Conservation (phyloP, 73 alveolate genomes). For the Uronychia setigera region DNA sequence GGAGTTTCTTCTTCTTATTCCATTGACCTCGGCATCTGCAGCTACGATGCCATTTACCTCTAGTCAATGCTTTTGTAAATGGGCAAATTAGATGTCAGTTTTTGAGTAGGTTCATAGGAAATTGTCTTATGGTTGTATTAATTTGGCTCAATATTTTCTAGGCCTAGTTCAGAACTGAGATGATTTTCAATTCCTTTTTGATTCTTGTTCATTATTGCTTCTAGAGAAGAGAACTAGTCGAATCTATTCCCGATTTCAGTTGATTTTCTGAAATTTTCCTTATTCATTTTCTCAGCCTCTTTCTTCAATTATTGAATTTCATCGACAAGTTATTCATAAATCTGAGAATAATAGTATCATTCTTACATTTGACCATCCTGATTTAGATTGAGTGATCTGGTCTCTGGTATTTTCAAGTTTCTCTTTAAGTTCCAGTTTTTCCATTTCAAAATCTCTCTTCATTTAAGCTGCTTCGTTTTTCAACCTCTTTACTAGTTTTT, state of each 20-base stretch:
- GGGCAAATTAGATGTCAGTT: background rate
- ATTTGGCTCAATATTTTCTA: background rate
- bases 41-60: background rate
- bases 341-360: background rate
- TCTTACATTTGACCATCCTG: background rate
- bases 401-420: background rate
- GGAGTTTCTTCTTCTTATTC: background rate
- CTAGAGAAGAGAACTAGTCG: constrained; percentile 1
- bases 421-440: background rate
- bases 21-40: background rate
- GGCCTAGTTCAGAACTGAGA: background rate
- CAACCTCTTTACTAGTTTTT: background rate
- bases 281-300: background rate
- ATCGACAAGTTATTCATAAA: background rate
- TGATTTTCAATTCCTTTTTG: background rate
- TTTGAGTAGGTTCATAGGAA: background rate
- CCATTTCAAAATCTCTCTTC: background rate
- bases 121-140: background rate
- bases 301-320: background rate
- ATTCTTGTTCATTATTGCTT: too few relatives aligned
- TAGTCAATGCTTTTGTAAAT: background rate
- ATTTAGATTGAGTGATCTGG: background rate
- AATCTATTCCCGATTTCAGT: background rate
- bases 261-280: background rate
- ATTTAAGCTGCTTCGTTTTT: background rate